These are phyloP conservation scores for Eleusine coracana DNA, from an alignment of 176 grass and related monocot genomes.

Conservation along the genomic window DNA sequence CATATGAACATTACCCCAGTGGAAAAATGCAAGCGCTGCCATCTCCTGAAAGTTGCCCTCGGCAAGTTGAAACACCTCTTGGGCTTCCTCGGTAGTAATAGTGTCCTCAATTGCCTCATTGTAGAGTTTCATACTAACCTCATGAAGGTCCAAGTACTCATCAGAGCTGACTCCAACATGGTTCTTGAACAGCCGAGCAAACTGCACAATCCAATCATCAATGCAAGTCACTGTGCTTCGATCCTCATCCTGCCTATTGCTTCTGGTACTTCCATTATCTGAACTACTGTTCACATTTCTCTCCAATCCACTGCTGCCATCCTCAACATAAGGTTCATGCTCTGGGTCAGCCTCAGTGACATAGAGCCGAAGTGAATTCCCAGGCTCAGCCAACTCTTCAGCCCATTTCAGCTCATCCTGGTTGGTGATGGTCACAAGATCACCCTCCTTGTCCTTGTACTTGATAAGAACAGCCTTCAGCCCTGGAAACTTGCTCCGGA, in stretches of 20 bases:
- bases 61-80: slow-evolving; percentile 76
- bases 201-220: slow-evolving; percentile 91
- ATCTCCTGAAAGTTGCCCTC: slow-evolving; percentile 91
- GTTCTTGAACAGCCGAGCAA: slow-evolving; percentile 85
- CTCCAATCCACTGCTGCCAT: slow-evolving; percentile 31
- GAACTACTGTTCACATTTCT: slow-evolving; percentile 46
- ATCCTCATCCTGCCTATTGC: slow-evolving; percentile 57
- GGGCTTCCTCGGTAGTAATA: slow-evolving; percentile 79
- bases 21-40: slow-evolving; percentile 85
- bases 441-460: slow-evolving; percentile 88
- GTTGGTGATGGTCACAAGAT: slow-evolving; percentile 92
- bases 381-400: slow-evolving; percentile 56
- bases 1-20: slow-evolving; percentile 95
- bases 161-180: slow-evolving; percentile 71
- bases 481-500: slow-evolving; percentile 73
- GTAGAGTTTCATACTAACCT: slow-evolving; percentile 88
- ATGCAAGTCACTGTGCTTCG: slow-evolving; percentile 56
- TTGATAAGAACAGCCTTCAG: slow-evolving; percentile 79
- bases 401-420: slow-evolving; percentile 85
- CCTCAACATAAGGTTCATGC: slow-evolving; percentile 63
- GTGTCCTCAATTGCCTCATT: slow-evolving; percentile 91
- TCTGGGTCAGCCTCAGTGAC: slow-evolving; percentile 69
- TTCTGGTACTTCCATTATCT: slow-evolving; percentile 59
- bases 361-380: slow-evolving; percentile 73
- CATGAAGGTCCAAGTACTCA: slow-evolving; percentile 76